A percentile compares a stretch with the other conserved stretches of the same genome.
Conservation (phyloP, 257 asterid genomes). For the Solanum chilense region DNA sequence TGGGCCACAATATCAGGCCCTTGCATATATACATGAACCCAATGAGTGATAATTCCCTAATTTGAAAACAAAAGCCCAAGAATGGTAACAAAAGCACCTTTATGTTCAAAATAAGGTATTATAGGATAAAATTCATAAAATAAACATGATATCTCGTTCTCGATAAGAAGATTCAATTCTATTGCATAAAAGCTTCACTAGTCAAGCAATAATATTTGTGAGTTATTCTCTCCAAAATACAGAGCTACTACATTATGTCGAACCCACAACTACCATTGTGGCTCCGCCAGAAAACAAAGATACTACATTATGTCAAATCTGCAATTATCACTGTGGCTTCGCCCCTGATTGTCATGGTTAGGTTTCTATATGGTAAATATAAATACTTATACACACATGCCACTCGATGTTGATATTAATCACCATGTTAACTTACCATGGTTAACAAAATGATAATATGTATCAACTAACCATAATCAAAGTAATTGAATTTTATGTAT, state of each 20-base stretch:
- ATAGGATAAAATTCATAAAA: not conserved
- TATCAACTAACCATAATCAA: not conserved
- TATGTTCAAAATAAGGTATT: not conserved
- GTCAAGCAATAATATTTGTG: not conserved
- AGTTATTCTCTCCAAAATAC: not conserved
- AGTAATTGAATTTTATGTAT: not conserved
- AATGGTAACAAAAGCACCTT: not conserved
- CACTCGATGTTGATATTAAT: not conserved
- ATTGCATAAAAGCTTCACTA: not conserved
- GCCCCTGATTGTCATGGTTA: not conserved
- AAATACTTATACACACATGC: not conserved
- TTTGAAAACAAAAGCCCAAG: not conserved
- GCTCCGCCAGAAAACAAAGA: not conserved
- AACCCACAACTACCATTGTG: not conserved
- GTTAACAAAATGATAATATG: not conserved
- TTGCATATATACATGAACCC: not conserved
- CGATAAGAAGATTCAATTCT: not conserved
- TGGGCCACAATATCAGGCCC: not conserved
- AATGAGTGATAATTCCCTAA: not conserved
- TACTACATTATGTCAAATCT: too few relatives aligned
- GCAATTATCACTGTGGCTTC: not conserved
- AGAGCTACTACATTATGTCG: not conserved
- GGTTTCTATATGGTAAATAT: not conserved
- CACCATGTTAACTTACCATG: not conserved
- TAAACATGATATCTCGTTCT: not conserved